These are phyloP conservation scores for Leavenworthia alabamica DNA, from an alignment of 345 rosid genomes.

Conservation along the genomic window DNA sequence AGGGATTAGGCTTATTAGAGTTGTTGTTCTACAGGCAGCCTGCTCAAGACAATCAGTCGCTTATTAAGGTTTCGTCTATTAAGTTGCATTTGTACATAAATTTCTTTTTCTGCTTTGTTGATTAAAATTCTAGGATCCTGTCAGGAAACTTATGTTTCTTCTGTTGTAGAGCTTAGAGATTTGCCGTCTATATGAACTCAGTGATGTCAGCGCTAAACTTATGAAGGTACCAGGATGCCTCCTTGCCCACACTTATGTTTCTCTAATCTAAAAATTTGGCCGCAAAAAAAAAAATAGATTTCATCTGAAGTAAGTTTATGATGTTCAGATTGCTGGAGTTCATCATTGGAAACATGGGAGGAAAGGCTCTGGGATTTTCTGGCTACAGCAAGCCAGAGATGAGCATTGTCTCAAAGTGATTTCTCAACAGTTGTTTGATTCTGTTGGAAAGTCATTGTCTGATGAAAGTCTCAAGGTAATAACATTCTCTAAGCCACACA, in stretches of 20 bases:
- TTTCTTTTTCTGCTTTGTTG: background rate
- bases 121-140: background rate
- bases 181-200: slow-evolving; percentile 79
- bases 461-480: slow-evolving; percentile 80
- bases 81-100: background rate
- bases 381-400: slow-evolving; percentile 92
- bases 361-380: slow-evolving; percentile 76
- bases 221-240: slow-evolving; percentile 56
- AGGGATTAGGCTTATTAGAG: slow-evolving; percentile 76
- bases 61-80: slow-evolving; percentile 60
- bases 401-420: slow-evolving; percentile 66
- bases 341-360: slow-evolving; percentile 95
- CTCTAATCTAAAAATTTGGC: background rate
- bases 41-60: slow-evolving; percentile 49
- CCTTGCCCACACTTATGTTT: background rate
- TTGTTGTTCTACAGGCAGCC: slow-evolving; percentile 71
- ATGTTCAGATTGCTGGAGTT: slow-evolving; percentile 71
- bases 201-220: slow-evolving; percentile 52
- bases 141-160: slow-evolving; percentile 15
- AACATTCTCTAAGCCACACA: background rate
- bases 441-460: slow-evolving; percentile 87
- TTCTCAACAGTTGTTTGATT: slow-evolving; percentile 80
- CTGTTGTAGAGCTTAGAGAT: slow-evolving; percentile 73
- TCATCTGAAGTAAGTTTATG: background rate
- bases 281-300: background rate